These are phyloP conservation scores for Acephala macrosclerotiorum DNA, from an alignment of 2,329 filamentous ascomycete genomes.

Conservation along the genomic window DNA sequence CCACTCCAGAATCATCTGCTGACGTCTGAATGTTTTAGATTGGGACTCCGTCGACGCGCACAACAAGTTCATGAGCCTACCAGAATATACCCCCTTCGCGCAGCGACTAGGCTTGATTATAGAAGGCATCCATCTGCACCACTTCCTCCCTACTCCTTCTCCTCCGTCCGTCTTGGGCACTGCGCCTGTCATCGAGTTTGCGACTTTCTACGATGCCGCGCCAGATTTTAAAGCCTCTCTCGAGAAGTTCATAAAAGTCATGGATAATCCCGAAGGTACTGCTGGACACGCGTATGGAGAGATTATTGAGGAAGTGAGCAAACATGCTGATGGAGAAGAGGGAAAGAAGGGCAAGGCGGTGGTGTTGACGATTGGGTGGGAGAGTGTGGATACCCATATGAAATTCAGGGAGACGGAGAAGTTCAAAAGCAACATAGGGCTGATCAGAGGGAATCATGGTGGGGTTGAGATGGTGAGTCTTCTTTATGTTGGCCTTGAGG, in stretches of 20 bases:
- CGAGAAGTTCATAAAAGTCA: constrained; percentile 20
- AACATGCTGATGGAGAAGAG: constrained; percentile 20
- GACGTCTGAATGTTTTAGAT: constrained; percentile 40
- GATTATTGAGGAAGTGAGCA: constrained; percentile 22
- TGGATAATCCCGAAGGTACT: constrained; percentile 21
- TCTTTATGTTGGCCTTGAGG: neutral
- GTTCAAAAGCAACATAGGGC: constrained; percentile 32
- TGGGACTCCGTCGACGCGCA: constrained; percentile 52
- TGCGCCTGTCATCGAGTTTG: constrained; percentile 33
- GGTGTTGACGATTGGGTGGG: constrained; percentile 35
- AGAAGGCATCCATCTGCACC: constrained; percentile 26
- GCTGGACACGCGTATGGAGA: constrained; percentile 19
- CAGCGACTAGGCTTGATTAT: constrained; percentile 19
- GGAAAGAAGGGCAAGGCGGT: constrained; percentile 28
- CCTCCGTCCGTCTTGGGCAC: constrained; percentile 17
- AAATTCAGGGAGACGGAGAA: constrained; percentile 33
- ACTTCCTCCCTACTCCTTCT: constrained; percentile 23
- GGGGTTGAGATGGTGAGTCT: constrained; percentile 31
- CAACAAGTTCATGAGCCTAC: constrained; percentile 47
- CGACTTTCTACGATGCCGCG: constrained; percentile 29
- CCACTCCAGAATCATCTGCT: neutral
- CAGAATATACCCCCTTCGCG: constrained; percentile 49
- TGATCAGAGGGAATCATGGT: constrained; percentile 28
- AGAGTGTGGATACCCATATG: constrained; percentile 36
- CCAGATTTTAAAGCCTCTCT: constrained; percentile 19